Conservation (phyloP, 108 stramenopile species). For the Discostella pseudostelligera region DNA sequence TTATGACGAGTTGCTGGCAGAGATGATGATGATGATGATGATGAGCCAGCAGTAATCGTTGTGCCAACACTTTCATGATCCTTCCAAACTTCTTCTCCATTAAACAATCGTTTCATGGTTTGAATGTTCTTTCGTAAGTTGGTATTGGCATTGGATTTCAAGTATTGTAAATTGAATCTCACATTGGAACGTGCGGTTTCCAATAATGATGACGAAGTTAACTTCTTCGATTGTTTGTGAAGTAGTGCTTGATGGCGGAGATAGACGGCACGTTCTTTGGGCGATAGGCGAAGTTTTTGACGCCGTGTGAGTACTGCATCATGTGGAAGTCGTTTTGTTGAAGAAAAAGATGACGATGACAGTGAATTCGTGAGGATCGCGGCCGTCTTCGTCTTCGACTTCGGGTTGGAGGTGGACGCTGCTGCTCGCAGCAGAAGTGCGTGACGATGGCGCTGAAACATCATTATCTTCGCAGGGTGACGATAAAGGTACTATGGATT, state of each 20-base stretch:
- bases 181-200: conserved; percentile 31
- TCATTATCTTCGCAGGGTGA: no score
- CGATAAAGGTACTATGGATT: no score
- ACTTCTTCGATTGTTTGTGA: conserved; percentile 1
- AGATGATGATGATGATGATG: conserved; percentile 1
- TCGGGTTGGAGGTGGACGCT: neutral
- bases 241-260: neutral
- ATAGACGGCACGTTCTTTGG: conserved; percentile 15
- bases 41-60: neutral
- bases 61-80: neutral
- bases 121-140: conserved; percentile 36
- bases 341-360: neutral
- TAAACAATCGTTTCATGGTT: conserved; percentile 28
- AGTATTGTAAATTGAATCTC: conserved; percentile 30
- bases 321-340: no score
- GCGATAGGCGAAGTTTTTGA: conserved; percentile 31
- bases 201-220: conserved; percentile 6
- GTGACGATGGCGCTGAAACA: neutral
- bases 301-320: conserved; percentile 25
- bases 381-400: no score
- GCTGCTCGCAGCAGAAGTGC: neutral
- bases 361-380: neutral
- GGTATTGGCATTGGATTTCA: conserved; percentile 13
- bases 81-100: conserved; percentile 35
- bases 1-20: neutral